Conservation (phyloP, 2,329 filamentous ascomycete genomes). For the Fusarium sp. region DNA sequence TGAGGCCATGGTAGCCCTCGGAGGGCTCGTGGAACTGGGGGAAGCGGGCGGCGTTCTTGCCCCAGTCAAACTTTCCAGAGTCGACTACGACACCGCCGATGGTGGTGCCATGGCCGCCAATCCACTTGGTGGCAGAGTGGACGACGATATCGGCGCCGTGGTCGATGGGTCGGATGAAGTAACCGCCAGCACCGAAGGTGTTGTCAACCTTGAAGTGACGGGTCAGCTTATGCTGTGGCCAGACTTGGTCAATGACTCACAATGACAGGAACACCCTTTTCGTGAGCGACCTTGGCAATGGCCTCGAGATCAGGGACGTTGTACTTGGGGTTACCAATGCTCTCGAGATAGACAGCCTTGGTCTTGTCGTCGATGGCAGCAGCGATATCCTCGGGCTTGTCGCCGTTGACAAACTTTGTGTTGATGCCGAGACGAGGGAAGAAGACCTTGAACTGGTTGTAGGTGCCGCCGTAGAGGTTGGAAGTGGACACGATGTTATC, state of each 20-base stretch:
- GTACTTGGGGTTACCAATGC: constrained; percentile 92
- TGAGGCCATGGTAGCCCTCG: constrained; percentile 90
- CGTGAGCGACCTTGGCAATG: constrained; percentile 81
- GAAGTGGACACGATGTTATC: constrained; percentile 94
- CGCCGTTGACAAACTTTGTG: constrained; percentile 87
- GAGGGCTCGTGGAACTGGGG: constrained; percentile 91
- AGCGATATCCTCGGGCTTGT: constrained; percentile 80
- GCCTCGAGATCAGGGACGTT: constrained; percentile 92
- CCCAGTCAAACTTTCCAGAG: constrained; percentile 94
- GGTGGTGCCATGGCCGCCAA: constrained; percentile 93
- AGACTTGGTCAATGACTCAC: constrained; percentile 50
- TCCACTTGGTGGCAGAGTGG: constrained; percentile 97
- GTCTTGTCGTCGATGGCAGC: constrained; percentile 90
- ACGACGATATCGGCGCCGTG: constrained; percentile 94
- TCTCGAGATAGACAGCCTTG: constrained; percentile 91
- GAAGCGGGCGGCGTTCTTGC: constrained; percentile 82
- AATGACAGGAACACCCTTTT: constrained; percentile 71
- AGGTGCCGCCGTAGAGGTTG: constrained; percentile 93
- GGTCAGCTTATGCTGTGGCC: background rate
- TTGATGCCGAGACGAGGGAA: constrained; percentile 86
- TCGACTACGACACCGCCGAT: constrained; percentile 88
- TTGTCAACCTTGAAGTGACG: constrained; percentile 75
- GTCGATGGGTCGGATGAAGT: constrained; percentile 85
- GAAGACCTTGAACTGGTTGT: constrained; percentile 96
- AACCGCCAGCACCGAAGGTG: constrained; percentile 93